phyloP scores from a whole-genome alignment of 2,329 filamentous ascomycete genomes.

The Cordyceps cicadae region DNA sequence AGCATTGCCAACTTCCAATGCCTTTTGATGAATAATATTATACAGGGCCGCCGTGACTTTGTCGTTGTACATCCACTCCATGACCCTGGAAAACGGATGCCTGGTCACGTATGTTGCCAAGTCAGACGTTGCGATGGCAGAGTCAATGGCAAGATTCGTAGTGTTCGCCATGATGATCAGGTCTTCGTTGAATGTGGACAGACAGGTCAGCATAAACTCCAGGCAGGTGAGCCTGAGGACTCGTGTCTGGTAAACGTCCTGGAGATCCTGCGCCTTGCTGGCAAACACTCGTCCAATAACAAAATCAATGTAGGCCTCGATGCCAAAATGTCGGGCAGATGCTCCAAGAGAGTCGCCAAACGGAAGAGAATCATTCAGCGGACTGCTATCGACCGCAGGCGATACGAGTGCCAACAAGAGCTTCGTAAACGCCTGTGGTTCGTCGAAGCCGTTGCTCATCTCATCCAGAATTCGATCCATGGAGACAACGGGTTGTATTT shows the following conservation, averaged over 20 bases:
- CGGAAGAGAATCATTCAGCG: conserved; percentile 65
- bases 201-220: conserved; percentile 69
- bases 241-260: conserved; percentile 60
- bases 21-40: conserved; percentile 67
- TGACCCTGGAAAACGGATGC: conserved; percentile 87
- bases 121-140: conserved; percentile 63
- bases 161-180: conserved; percentile 78
- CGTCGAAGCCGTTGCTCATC: conserved; percentile 72
- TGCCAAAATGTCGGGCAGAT: conserved; percentile 66
- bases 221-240: conserved; percentile 74
- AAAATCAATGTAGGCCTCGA: conserved; percentile 90
- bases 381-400: conserved; percentile 52
- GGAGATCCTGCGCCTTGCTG: conserved; percentile 54
- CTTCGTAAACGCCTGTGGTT: conserved; percentile 74
- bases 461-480: conserved; percentile 64
- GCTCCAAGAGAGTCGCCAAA: conserved; percentile 82
- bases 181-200: conserved; percentile 89
- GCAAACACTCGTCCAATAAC: conserved; percentile 72
- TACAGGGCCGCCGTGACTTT: conserved; percentile 76
- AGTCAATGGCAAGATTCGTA: conserved; percentile 66
- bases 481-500: conserved; percentile 29
- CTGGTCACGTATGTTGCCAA: conserved; percentile 73
- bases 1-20: conserved; percentile 62
- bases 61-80: conserved; percentile 98
- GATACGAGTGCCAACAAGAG: conserved; percentile 65